Evolutionary conservation across 352 stramenopile species (phyloP).

Genomic region (Globisporangium megalacanthum): DNA sequence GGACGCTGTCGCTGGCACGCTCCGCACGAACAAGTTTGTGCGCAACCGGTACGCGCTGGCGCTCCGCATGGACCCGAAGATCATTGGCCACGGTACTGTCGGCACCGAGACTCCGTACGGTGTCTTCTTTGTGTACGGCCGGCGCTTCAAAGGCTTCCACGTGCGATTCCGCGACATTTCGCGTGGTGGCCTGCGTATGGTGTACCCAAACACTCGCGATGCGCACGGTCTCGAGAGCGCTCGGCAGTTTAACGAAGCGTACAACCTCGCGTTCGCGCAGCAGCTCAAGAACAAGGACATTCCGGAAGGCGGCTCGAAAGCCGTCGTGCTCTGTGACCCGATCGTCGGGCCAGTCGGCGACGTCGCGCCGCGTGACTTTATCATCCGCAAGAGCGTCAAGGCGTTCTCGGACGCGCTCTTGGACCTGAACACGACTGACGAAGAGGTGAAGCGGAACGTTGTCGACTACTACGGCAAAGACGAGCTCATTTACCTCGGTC

Average conservation of each 20-base stretch:
- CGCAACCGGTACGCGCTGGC: conserved; percentile 77
- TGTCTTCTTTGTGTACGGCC: conserved; percentile 96
- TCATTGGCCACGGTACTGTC: conserved; percentile 79
- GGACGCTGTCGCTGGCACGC: conserved; percentile 63
- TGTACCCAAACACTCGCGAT: conserved; percentile 64
- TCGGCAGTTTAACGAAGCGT: conserved; percentile 79
- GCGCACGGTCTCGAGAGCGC: conserved; percentile 59
- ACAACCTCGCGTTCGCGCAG: conserved; percentile 82
- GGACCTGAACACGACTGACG: conserved; percentile 50
- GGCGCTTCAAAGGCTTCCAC: conserved; percentile 93
- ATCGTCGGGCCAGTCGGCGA: conserved; percentile 68
- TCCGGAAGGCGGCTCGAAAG: conserved; percentile 78
- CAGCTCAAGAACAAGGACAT: conserved; percentile 90
- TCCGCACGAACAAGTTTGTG: conserved; percentile 83
- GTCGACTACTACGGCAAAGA: conserved; percentile 59
- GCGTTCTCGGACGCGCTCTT: conserved; percentile 90
- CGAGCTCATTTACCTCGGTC: conserved; percentile 80
- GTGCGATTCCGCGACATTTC: conserved; percentile 83
- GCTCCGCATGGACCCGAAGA: conserved; percentile 66
- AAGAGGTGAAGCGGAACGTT: background rate
- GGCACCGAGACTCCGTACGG: conserved; percentile 91
- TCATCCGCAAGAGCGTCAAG: conserved; percentile 96
- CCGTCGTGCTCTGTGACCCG: conserved; percentile 72
- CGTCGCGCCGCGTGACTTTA: conserved; percentile 77
- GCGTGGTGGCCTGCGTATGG: conserved; percentile 68